Evolutionary conservation across 768 basidiomycete species (phyloP).

Genomic region (Lentinula raphanica): DNA sequence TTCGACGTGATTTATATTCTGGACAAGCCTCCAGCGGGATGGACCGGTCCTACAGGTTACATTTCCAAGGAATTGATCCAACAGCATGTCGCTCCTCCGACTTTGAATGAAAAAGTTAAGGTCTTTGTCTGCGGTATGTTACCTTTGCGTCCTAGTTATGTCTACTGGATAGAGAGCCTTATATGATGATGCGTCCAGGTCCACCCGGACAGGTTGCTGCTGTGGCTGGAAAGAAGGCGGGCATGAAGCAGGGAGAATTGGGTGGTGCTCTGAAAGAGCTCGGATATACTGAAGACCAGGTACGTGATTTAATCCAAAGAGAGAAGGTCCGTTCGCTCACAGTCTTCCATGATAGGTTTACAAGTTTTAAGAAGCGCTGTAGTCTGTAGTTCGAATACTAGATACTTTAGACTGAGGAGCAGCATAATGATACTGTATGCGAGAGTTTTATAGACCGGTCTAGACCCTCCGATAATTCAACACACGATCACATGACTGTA

Average conservation of each 20-base stretch:
- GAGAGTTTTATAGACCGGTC: too few species aligned
- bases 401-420: too few species aligned
- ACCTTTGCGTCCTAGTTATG: slow-evolving; percentile 20
- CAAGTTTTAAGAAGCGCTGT: not conserved
- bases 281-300: slow-evolving; percentile 86
- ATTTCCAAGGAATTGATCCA: slow-evolving; percentile 69
- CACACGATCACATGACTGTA: not conserved
- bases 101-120: slow-evolving; percentile 74
- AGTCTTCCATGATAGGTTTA: not conserved
- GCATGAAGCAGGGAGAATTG: slow-evolving; percentile 80
- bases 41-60: slow-evolving; percentile 71
- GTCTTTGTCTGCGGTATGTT: slow-evolving; percentile 80
- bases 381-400: not conserved
- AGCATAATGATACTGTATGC: too few species aligned
- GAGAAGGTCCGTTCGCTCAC: too few species aligned
- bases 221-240: slow-evolving; percentile 84
- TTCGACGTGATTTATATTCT: slow-evolving; percentile 84
- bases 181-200: slow-evolving; percentile 31
- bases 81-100: slow-evolving; percentile 62
- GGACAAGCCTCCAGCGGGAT: slow-evolving; percentile 61
- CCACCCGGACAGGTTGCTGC: slow-evolving; percentile 89
- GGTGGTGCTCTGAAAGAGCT: slow-evolving; percentile 58
- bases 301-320: too few species aligned
- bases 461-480: too few species aligned
- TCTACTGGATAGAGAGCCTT: not conserved